Percentiles rank a stretch among this genome's conserved stretches.
Conservation (phyloP, 805 yeast species). For the Candida endomychidarum region DNA sequence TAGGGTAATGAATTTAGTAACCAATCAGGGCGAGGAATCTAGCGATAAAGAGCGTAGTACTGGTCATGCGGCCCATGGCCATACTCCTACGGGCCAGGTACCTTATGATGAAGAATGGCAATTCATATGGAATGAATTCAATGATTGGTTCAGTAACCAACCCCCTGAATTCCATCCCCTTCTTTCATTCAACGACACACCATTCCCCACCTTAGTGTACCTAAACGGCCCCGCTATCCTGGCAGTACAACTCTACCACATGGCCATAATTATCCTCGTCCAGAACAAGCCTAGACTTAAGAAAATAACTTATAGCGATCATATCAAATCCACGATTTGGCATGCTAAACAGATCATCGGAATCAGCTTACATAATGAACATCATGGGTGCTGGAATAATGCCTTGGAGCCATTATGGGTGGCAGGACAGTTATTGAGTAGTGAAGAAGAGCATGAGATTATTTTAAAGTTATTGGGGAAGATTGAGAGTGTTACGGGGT, state of each 20-base stretch:
- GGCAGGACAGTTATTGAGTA: slow-evolving; percentile 25
- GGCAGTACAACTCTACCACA: slow-evolving; percentile 39
- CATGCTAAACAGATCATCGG: slow-evolving; percentile 42
- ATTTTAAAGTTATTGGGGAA: slow-evolving; percentile 19
- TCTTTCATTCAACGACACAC: slow-evolving; percentile 27
- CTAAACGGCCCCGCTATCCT: slow-evolving; percentile 38
- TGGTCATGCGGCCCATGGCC: too few species aligned
- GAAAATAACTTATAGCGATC: slow-evolving; percentile 22
- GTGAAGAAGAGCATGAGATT: slow-evolving; percentile 24
- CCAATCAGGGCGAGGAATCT: slow-evolving; percentile 11
- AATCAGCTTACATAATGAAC: slow-evolving; percentile 28
- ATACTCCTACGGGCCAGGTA: too few species aligned
- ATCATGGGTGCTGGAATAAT: slow-evolving; percentile 27
- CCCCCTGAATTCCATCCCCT: slow-evolving; percentile 35
- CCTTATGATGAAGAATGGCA: slow-evolving; percentile 42
- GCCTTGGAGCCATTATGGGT: slow-evolving; percentile 28
- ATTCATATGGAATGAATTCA: slow-evolving; percentile 38
- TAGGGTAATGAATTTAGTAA: slow-evolving; percentile 34
- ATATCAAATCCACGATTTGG: slow-evolving; percentile 32
- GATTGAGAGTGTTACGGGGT: slow-evolving; percentile 29
- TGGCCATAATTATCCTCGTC: slow-evolving; percentile 36
- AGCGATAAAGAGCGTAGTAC: too few species aligned
- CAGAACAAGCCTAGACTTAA: slow-evolving; percentile 40
- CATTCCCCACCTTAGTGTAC: slow-evolving; percentile 38
- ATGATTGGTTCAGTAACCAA: slow-evolving; percentile 37